Evolutionary conservation across 2,329 filamentous ascomycete species (phyloP), one percentile per base, ranked within the genome.

Genomic region (Pseudogymnoascus sp.): DNA sequence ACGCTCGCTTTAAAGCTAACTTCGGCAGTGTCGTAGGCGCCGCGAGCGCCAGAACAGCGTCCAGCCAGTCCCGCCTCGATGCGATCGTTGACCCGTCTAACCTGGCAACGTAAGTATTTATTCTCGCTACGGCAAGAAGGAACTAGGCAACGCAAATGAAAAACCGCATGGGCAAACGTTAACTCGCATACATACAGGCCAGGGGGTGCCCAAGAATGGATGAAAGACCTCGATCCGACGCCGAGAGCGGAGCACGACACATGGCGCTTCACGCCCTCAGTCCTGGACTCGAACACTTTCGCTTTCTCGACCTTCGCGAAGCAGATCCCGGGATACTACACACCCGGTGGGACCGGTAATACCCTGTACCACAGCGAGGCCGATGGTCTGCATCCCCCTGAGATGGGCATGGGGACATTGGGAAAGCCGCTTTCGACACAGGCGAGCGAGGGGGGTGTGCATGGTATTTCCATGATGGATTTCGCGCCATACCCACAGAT

Each of bases 181-280:
- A 59, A 4, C 16, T 25, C 14, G 12, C 30, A 59, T 39, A 39
- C 30, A 59, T 39, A 39, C 55, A 59, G 55, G 6, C 30, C 30
- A 22, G 23, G 23, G 16, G 6, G 14, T 4, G 30, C 14, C 45
- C 66, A 70, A 52, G 70, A 71, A 63, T 69, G 70, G 63, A 75
- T 84, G 66, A 91, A 90, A 73, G 89, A 94, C 75, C 85, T 89
- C 70, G 91, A 96, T 71, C 88, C 90, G 19, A 96, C 91, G 3
- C 91, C 91, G 4, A 85, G 89, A 72, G 89, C 87, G 16, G 84
- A 88, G 42, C 86, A 89, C 70, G 92, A 97, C 68, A 85, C 84
- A 69, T 94, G 92, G 87, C 84, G 89, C 67, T 92, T 96, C 71
- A 96, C 92, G 2, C 91, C 92, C 3, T 94, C 92, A 22, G 80